phyloP scores from a whole-genome alignment of 148 eudicot genomes.

The Rhododendron vialii region DNA sequence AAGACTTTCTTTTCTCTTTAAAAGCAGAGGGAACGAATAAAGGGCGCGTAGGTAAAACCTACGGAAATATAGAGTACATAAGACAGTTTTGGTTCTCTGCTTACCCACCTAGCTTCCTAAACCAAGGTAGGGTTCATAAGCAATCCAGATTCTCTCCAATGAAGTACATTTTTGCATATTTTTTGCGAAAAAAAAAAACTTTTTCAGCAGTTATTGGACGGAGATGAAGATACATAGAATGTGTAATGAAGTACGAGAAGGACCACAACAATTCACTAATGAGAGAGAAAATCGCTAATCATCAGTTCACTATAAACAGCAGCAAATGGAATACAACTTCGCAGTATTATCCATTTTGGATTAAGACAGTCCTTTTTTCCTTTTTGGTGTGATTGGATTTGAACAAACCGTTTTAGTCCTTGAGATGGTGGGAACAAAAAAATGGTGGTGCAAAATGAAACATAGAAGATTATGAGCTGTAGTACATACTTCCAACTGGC shows the following conservation, averaged over 20 bases:
- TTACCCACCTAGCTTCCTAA: neutral
- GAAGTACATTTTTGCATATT: neutral
- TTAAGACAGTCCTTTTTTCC: neutral
- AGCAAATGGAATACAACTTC: neutral
- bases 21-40: neutral
- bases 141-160: neutral
- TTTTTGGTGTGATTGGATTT: neutral
- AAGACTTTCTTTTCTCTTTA: neutral
- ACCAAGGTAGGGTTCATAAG: neutral
- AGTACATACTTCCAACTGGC: conserved; percentile 70
- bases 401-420: neutral
- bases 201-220: neutral
- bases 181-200: neutral
- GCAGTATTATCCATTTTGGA: neutral
- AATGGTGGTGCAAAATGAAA: neutral
- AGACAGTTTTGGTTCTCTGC: neutral
- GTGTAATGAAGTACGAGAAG: neutral
- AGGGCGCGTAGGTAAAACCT: neutral
- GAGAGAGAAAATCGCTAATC: neutral
- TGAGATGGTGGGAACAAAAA: neutral
- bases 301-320: neutral
- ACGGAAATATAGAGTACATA: neutral
- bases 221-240: neutral
- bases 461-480: neutral
- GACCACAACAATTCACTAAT: neutral